Base-by-base conservation (phyloP, 179 eudicot genomes). In the Silene coronaria region DNA sequence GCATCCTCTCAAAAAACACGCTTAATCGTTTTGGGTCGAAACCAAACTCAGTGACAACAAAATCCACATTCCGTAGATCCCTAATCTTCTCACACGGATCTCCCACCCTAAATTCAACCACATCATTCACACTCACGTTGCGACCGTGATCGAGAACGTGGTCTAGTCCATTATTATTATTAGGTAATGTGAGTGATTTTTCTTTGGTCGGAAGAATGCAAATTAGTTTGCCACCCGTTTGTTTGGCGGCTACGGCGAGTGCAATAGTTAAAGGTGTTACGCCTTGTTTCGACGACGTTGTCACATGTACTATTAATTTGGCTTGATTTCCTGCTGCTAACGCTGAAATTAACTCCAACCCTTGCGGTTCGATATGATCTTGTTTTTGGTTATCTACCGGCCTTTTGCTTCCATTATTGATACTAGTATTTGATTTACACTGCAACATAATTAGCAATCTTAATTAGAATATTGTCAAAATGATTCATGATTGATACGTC, bases 301-400 rank as follows among this genome's bases (percentile, higher is more conserved):
- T 59, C 3, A 81, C 67, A 6, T 81, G 79, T 19, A 81, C 57
- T 10, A 81, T 51, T 10, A 66, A n/a, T 23, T 26, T 78, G 57
- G 81, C 79, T 70, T 78, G 67, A 69, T 78, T 81, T 23, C 84
- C 84, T 42, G 84, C 84, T 45, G 84, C 81, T 61, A 81, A 30
- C 10, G 84, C 84, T 68, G 84, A 75, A 36, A 78, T 76, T 28
- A 77, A 45, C 66, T 78, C 84, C 1, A 55, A 30, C 16, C 81
- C 81, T 57, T 78, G 75, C 26, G 79, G 72, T 70, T 81, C 84
- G 0, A 77, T 70, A 0, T 45, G 42, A 6, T n/a, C 22, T 72
- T 65, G 46, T 51, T 80, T 46, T 70, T 74, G 28, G 13, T 57
- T 12, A 42, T 51, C 6, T 51, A 19, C n/a, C n/a, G n/a, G 34